Evolutionary conservation across 78 protist species (phyloP), one percentile per base, ranked within the genome.

Genomic region (slime mould (Dictyostelium discoideum)): DNA sequence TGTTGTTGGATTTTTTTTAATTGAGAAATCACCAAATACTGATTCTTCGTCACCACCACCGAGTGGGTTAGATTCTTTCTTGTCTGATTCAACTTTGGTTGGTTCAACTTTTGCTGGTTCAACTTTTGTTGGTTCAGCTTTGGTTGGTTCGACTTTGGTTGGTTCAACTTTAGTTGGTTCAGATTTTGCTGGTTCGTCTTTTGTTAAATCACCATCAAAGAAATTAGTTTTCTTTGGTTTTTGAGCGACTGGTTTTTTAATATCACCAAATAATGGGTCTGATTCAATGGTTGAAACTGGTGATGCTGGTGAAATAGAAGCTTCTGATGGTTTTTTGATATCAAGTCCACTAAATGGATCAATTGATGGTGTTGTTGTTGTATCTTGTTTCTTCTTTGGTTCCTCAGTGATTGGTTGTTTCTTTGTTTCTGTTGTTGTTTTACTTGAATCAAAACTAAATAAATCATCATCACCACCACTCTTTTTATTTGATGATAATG

Each of bases 171-270:
- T 74, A 3, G 24, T 29, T 77, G 83, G 32, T 77, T 32, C 44
- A 26, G 11, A 40, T 5, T 84, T 18, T 85, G 37, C 29, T 85
- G 90, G 92, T 54, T 46, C 54, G 8, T 2, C 73, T 10, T 60
- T 60, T 69, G 84, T 60, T 73, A 18, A n/a, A 18, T 60, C 65
- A 44, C 48, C 81, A 50, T 84, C 87, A 63, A 84, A 84, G 77
- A 84, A 84, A 39, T 63, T 84, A 3, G 73, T 84, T 60, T 84
- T 84, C 77, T 84, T 84, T 60, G 87, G 87, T 63, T 84, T 84
- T 13, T 73, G 24, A 4, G 54, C 87, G 1, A 42, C 42, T 80
- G 94, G 86, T 78, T 60, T 67, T 29, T 81, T 50, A 39, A 84
- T 39, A 32, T 84, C 87, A 63, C 77, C 77, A 82, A 50, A 82